These are phyloP conservation scores for Diaporthe sp. DNA, from an alignment of 2,329 filamentous ascomycete species.

Conservation along the genomic window DNA sequence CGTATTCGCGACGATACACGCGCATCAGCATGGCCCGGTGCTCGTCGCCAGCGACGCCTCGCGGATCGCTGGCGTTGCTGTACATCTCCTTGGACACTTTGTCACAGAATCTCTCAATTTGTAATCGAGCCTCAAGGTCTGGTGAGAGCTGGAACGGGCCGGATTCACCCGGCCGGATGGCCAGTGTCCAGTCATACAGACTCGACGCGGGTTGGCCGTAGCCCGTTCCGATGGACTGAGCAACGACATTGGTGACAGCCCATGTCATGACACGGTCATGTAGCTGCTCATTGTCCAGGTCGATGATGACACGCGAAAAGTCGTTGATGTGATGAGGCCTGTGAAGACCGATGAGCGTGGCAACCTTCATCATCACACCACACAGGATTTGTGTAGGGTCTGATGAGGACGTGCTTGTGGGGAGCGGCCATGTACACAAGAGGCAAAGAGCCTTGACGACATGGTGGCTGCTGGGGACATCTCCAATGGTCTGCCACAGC, in stretches of 20 bases:
- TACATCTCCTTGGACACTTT: slow-evolving; percentile 86
- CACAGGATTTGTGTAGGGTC: slow-evolving; percentile 87
- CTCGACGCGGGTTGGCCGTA: slow-evolving; percentile 86
- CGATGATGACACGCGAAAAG: slow-evolving; percentile 81
- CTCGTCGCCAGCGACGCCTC: slow-evolving; percentile 77
- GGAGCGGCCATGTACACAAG: slow-evolving; percentile 85
- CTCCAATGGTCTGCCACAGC: slow-evolving; percentile 82
- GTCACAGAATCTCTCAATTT: slow-evolving; percentile 82
- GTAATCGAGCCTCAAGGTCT: slow-evolving; percentile 76
- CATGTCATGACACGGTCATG: slow-evolving; percentile 84
- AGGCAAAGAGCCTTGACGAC: slow-evolving; percentile 86
- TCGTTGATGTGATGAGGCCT: slow-evolving; percentile 86
- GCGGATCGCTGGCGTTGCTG: slow-evolving; percentile 80
- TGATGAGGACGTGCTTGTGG: slow-evolving; percentile 83
- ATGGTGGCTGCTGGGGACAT: slow-evolving; percentile 83
- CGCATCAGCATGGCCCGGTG: slow-evolving; percentile 76
- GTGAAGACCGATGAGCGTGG: slow-evolving; percentile 86
- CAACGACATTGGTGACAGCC: slow-evolving; percentile 88
- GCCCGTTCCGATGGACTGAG: slow-evolving; percentile 85
- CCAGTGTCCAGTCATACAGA: slow-evolving; percentile 81
- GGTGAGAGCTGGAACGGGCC: slow-evolving; percentile 70
- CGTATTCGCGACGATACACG: slow-evolving; percentile 75
- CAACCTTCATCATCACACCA: slow-evolving; percentile 89
- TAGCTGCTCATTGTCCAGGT: slow-evolving; percentile 83
- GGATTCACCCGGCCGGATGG: slow-evolving; percentile 70